These are phyloP conservation scores for Cunninghamia lanceolata DNA, from an alignment of 75 land plant species.

Conservation along the genomic window DNA sequence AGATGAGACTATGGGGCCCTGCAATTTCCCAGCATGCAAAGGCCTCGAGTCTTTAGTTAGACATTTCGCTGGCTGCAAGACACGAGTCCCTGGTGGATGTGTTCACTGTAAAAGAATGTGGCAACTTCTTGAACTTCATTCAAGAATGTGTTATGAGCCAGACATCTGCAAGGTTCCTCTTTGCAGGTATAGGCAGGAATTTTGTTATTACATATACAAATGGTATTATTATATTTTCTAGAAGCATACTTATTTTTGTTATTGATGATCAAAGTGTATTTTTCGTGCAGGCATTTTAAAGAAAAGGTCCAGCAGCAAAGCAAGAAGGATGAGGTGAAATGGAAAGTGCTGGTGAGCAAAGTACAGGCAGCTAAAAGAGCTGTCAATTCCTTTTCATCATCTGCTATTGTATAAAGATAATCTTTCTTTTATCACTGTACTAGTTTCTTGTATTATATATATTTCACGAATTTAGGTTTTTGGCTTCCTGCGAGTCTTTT, in stretches of 20 bases:
- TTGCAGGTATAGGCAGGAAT: slow-evolving; percentile 56
- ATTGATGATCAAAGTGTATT: not conserved
- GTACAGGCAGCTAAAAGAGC: slow-evolving; percentile 58
- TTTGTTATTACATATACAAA: not conserved
- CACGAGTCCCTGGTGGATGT: slow-evolving; percentile 81
- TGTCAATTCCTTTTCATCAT: slow-evolving; percentile 35
- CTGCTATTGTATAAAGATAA: not conserved
- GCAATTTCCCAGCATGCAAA: slow-evolving; percentile 78
- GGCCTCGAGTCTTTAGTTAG: slow-evolving; percentile 80
- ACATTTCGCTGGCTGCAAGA: slow-evolving; percentile 76
- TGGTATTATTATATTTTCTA: not conserved
- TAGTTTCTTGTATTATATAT: not conserved
- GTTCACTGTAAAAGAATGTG: slow-evolving; percentile 94
- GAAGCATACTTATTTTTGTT: not conserved
- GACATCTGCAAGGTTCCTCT: slow-evolving; percentile 84
- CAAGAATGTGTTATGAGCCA: slow-evolving; percentile 64
- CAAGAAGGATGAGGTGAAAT: slow-evolving; percentile 75
- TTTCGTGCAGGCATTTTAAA: slow-evolving; percentile 73
- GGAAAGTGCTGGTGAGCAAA: slow-evolving; percentile 79
- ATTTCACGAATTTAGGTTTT: not conserved
- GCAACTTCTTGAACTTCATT: slow-evolving; percentile 94
- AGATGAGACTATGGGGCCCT: slow-evolving; percentile 46
- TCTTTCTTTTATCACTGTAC: not conserved
- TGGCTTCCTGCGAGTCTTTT: not conserved
- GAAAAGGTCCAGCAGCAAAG: slow-evolving; percentile 60